Evolutionary conservation across 768 basidiomycete genomes (phyloP).

Genomic region (Termitomyces sp.): DNA sequence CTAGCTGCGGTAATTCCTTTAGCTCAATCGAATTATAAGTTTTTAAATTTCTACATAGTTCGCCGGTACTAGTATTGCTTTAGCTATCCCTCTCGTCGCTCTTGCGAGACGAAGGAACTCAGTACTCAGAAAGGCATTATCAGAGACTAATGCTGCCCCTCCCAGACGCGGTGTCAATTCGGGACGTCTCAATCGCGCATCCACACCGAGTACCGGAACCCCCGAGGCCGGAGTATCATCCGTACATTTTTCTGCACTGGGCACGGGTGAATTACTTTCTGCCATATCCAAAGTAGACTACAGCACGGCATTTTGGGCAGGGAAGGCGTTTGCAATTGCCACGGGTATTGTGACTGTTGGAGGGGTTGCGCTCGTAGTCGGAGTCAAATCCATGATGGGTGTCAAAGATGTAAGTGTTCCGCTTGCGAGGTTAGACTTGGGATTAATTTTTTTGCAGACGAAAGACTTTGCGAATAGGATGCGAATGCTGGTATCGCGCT

Average conservation of each 20-base stretch:
- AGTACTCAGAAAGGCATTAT: constrained; percentile 19
- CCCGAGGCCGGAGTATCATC: constrained; percentile 14
- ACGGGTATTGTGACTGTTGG: constrained; percentile 50
- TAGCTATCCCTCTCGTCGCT: constrained; percentile 30
- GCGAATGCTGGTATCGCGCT: constrained; percentile 39
- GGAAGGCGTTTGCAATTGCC: constrained; percentile 63
- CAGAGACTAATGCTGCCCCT: constrained; percentile 18
- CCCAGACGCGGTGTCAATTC: constrained; percentile 20
- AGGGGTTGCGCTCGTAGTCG: constrained; percentile 38
- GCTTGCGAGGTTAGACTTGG: not conserved
- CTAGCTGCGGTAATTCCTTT: constrained; percentile 10
- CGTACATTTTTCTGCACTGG: constrained; percentile 21
- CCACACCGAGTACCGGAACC: constrained; percentile 9
- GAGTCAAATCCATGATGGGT: constrained; percentile 46
- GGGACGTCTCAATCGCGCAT: constrained; percentile 6
- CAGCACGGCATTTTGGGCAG: constrained; percentile 47
- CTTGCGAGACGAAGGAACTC: constrained; percentile 25
- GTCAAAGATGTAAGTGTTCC: constrained; percentile 46
- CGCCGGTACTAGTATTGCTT: constrained; percentile 16
- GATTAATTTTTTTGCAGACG: constrained; percentile 28
- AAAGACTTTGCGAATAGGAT: constrained; percentile 55
- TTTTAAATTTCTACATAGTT: constrained; percentile 9
- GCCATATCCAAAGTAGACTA: constrained; percentile 33
- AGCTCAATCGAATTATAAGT: not conserved
- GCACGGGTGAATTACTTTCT: constrained; percentile 26